phyloP scores from a whole-genome alignment of 2,329 filamentous ascomycete species.

The Penicillium aurantiogriseum region DNA sequence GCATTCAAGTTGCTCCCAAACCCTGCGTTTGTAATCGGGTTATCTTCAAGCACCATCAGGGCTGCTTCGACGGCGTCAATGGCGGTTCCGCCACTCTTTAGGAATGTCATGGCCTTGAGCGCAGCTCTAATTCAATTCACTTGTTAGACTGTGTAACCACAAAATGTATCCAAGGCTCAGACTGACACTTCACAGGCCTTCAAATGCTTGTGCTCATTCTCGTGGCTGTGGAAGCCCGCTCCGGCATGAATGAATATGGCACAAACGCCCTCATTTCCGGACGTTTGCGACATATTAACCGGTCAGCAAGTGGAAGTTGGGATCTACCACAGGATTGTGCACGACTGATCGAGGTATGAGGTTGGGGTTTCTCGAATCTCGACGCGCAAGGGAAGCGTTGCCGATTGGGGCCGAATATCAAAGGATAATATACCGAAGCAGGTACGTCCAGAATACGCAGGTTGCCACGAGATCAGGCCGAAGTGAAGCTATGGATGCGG shows the following conservation, averaged over 20 bases:
- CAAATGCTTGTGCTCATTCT: conserved; percentile 82
- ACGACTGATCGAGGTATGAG: background rate
- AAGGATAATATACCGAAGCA: background rate
- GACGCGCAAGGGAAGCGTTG: background rate
- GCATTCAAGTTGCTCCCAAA: conserved; percentile 93
- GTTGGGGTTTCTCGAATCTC: background rate
- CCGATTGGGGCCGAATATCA: background rate
- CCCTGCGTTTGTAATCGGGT: conserved; percentile 93
- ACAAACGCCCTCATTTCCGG: conserved; percentile 52
- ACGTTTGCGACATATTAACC: conserved; percentile 32
- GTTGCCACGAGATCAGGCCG: background rate
- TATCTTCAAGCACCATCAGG: conserved; percentile 83
- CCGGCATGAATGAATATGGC: conserved; percentile 96
- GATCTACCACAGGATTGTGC: background rate
- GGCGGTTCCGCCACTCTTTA: conserved; percentile 75
- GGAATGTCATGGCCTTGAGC: conserved; percentile 75
- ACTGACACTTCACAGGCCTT: conserved; percentile 84
- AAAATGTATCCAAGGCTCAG: background rate
- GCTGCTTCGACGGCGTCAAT: conserved; percentile 88
- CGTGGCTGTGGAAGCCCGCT: conserved; percentile 85
- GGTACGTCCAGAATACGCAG: no score
- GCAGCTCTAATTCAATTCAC: conserved; percentile 62
- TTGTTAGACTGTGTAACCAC: background rate
- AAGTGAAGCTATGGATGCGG: background rate
- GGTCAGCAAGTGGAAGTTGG: background rate